phyloP scores from a whole-genome alignment of 129 eudicot genomes.

The Erigeron canadensis region DNA sequence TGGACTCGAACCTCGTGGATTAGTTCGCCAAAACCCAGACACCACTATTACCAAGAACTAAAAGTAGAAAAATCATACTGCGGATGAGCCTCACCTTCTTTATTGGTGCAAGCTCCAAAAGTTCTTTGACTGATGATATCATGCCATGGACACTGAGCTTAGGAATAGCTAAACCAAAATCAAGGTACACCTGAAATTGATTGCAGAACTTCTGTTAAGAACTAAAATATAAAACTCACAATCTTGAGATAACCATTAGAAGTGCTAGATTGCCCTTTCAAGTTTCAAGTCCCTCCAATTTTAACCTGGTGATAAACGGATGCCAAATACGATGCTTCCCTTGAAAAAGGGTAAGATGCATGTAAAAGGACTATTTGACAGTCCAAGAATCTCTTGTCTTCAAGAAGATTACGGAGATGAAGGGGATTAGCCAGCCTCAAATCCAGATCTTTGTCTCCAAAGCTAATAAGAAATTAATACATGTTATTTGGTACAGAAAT shows the following conservation, averaged over 20 bases:
- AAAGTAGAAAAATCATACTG: not conserved
- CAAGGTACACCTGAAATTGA: constrained; percentile 72
- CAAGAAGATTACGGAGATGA: constrained; percentile 81
- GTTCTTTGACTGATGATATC: constrained; percentile 86
- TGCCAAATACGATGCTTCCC: constrained; percentile 94
- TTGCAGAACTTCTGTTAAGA: constrained; percentile 13
- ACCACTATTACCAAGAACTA: not conserved
- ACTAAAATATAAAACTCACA: not conserved
- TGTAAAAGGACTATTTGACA: constrained; percentile 75
- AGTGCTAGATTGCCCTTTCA: constrained; percentile 12
- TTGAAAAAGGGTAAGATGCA: constrained; percentile 95
- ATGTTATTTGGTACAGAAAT: constrained; percentile 15
- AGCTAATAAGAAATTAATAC: constrained; percentile 40
- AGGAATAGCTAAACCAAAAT: constrained; percentile 90
- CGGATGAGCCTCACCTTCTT: constrained; percentile 63
- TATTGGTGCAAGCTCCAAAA: constrained; percentile 85
- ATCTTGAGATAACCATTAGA: constrained; percentile 20
- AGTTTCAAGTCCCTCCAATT: constrained; percentile 12
- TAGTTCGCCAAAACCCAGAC: not conserved
- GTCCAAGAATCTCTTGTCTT: constrained; percentile 66
- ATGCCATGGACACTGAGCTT: constrained; percentile 88
- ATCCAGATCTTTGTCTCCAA: constrained; percentile 97
- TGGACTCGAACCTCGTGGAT: not conserved
- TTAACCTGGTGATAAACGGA: constrained; percentile 79
- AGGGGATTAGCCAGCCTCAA: constrained; percentile 87